Evolutionary conservation across 169 alveolate genomes (phyloP).

Genomic region (Plasmodium ovale): DNA sequence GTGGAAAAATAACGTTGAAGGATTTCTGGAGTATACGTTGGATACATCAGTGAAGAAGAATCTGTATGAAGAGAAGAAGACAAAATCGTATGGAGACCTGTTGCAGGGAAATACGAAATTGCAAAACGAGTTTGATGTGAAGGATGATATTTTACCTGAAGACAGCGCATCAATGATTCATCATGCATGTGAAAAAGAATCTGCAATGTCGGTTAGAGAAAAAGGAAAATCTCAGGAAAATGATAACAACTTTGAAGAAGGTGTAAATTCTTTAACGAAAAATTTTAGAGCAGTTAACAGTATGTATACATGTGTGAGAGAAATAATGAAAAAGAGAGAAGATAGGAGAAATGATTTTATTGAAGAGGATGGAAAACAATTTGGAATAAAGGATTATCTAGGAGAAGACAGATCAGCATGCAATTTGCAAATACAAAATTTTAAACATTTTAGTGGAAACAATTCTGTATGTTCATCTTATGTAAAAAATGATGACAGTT

Average conservation of each 20-base stretch:
- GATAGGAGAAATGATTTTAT: not conserved
- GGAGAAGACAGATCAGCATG: slow-evolving; percentile 27
- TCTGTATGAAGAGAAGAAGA: too few species aligned
- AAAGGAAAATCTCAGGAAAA: not conserved
- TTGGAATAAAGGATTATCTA: not conserved
- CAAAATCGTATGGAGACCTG: slow-evolving; percentile 9
- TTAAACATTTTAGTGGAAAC: slow-evolving; percentile 21
- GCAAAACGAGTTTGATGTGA: slow-evolving; percentile 22
- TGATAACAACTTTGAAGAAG: not conserved
- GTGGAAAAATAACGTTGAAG: not conserved
- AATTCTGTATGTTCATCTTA: slow-evolving; percentile 54
- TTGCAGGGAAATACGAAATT: not conserved
- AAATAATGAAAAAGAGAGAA: slow-evolving; percentile 16
- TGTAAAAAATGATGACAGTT: slow-evolving; percentile 26
- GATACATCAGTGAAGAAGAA: too few species aligned
- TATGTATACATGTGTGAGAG: slow-evolving; percentile 36
- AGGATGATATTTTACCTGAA: slow-evolving; percentile 63
- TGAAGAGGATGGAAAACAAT: not conserved
- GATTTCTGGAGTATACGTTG: not conserved
- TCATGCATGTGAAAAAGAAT: slow-evolving; percentile 28
- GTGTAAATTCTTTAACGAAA: slow-evolving; percentile 15
- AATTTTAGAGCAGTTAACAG: slow-evolving; percentile 21
- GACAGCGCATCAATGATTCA: slow-evolving; percentile 74
- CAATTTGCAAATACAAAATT: slow-evolving; percentile 23
- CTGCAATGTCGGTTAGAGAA: slow-evolving; percentile 6